Evolutionary conservation across 495 filamentous ascomycete genomes (phyloP).

Genomic region (Daldinia vernicosa): DNA sequence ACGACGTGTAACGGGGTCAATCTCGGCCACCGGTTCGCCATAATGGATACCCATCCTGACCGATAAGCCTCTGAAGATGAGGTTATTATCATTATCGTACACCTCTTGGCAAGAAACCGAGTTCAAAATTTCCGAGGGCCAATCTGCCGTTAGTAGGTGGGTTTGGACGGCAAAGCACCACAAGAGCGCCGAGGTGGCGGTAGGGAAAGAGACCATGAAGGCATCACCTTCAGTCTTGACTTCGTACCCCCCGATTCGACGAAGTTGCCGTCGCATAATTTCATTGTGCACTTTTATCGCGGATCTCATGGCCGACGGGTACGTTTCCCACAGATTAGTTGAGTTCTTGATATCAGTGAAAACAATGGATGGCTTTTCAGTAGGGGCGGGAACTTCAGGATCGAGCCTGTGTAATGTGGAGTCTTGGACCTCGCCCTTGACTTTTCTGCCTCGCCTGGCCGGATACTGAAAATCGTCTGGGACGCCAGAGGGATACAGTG

Average conservation of each 20-base stretch:
- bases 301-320: conserved; percentile 91
- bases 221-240: conserved; percentile 99
- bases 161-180: conserved; percentile 97
- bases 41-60: conserved; percentile 98
- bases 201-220: conserved; percentile 99
- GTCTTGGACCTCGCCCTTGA: conserved; percentile 76
- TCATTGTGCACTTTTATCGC: conserved; percentile 97
- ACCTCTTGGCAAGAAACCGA: conserved; percentile 85
- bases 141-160: conserved; percentile 83
- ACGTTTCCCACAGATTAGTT: conserved; percentile 95
- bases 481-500: conserved; percentile 76
- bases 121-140: conserved; percentile 91
- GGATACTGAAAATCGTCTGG: conserved; percentile 71
- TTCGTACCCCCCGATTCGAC: conserved; percentile 95
- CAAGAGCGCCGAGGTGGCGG: conserved; percentile 88
- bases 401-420: conserved; percentile 85
- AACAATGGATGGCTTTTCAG: conserved; percentile 88
- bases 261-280: conserved; percentile 89
- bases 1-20: conserved; percentile 92
- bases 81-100: conserved; percentile 81
- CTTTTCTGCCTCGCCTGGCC: conserved; percentile 69
- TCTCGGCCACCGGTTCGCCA: conserved; percentile 92
- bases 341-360: conserved; percentile 99
- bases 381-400: conserved; percentile 86
- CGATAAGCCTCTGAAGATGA: conserved; percentile 91